Evolutionary conservation across 768 basidiomycete species (phyloP).

Genomic region (Panaeolus cyanescens): DNA sequence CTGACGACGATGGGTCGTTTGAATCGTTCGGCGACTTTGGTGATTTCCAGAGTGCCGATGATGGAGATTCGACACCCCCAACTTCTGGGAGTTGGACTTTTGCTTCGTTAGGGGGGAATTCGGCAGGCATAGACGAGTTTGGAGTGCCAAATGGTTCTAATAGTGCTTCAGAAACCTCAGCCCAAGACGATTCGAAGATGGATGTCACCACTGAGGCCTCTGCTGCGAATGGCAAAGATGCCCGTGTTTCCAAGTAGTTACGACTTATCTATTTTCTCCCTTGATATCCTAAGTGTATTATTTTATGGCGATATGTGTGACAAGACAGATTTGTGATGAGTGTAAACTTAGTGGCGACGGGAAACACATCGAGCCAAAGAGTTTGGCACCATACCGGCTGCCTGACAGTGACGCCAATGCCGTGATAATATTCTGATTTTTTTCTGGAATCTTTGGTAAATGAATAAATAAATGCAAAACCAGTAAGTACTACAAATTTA

Average conservation of each 20-base stretch:
- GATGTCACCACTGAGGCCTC: neutral
- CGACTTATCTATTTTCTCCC: neutral
- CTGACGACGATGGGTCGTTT: conserved; percentile 72
- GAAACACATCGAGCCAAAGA: too few species aligned
- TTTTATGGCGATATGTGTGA: neutral
- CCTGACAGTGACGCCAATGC: too few species aligned
- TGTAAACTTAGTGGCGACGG: neutral
- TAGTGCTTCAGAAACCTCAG: neutral
- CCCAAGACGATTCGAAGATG: neutral
- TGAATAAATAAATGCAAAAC: neutral
- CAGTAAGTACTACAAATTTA: neutral
- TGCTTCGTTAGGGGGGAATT: conserved; percentile 24
- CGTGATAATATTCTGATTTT: too few species aligned
- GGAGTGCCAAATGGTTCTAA: neutral
- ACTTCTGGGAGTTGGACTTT: conserved; percentile 75
- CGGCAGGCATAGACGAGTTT: neutral
- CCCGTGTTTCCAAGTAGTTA: neutral
- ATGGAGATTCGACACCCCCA: conserved; percentile 37
- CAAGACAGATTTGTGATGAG: neutral
- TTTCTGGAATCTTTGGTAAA: too few species aligned
- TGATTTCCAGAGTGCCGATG: conserved; percentile 64
- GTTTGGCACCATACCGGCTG: too few species aligned
- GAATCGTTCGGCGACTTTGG: conserved; percentile 82
- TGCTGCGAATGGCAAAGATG: neutral
- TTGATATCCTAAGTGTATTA: neutral